Percentiles rank a stretch among this genome's conserved stretches.
These are phyloP conservation scores for Glycine soja DNA, from an alignment of 306 rosid species.

Conservation along the genomic window DNA sequence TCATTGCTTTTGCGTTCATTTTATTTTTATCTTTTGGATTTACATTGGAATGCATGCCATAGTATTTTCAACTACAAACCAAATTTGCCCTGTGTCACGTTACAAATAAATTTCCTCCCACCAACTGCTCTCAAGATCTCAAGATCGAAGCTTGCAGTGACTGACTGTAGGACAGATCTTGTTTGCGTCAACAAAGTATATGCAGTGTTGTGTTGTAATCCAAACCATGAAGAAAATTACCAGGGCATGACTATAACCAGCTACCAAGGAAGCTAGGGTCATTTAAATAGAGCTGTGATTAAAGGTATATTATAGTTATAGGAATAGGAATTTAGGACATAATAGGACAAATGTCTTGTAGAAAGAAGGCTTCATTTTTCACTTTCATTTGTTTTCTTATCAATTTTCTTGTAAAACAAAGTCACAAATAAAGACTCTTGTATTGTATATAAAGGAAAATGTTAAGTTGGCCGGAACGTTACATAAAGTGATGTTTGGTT, in stretches of 20 bases:
- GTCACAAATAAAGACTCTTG: conserved; percentile 37
- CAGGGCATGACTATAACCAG: conserved; percentile 16
- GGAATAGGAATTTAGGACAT: conserved; percentile 25
- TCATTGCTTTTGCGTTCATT: no score
- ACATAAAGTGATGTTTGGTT: no score
- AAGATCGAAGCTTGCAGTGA: conserved; percentile 45
- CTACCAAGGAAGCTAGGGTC: conserved; percentile 40
- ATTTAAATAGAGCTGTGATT: conserved; percentile 24
- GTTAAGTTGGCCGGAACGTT: background rate
- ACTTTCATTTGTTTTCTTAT: conserved; percentile 15
- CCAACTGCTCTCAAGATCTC: conserved; percentile 38
- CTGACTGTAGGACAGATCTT: background rate
- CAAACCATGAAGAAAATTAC: conserved; percentile 38
- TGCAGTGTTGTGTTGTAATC: background rate
- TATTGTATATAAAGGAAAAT: conserved; percentile 42
- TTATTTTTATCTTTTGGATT: no score
- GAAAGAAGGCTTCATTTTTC: conserved; percentile 30
- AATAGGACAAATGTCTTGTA: conserved; percentile 38
- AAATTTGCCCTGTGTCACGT: background rate
- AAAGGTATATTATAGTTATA: background rate
- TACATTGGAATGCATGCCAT: no score
- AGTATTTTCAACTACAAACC: no score
- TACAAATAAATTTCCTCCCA: conserved; percentile 18
- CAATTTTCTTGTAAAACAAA: conserved; percentile 44
- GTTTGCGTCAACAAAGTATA: conserved; percentile 35